These are phyloP conservation scores for Fusarium xyrophilum DNA, from an alignment of 2,329 filamentous ascomycete genomes.

Conservation along the genomic window DNA sequence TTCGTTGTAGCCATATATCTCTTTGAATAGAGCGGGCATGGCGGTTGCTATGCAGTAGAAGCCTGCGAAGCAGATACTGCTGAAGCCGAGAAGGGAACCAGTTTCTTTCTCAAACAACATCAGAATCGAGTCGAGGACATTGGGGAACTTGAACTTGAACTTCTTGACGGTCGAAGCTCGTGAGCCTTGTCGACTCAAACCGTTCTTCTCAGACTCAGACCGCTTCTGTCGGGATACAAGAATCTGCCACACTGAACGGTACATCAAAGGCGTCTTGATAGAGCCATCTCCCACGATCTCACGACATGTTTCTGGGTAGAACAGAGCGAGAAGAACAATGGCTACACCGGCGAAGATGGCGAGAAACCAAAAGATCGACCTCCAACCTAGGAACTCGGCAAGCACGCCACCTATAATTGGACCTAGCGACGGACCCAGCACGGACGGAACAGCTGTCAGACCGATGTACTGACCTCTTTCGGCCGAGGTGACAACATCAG, in stretches of 20 bases:
- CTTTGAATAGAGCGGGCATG: constrained; percentile 52
- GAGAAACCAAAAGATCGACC: constrained; percentile 68
- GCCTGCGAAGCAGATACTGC: constrained; percentile 56
- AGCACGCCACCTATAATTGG: constrained; percentile 67
- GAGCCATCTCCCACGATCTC: constrained; percentile 61
- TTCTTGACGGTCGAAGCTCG: constrained; percentile 22
- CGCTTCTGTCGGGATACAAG: constrained; percentile 32
- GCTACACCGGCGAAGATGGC: constrained; percentile 54
- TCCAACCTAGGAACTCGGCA: constrained; percentile 64
- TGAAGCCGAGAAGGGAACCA: constrained; percentile 54
- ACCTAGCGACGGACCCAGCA: constrained; percentile 58
- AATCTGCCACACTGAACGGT: constrained; percentile 47
- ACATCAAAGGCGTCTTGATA: constrained; percentile 49
- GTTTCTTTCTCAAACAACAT: constrained; percentile 53
- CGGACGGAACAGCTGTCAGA: constrained; percentile 55
- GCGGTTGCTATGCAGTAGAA: constrained; percentile 57
- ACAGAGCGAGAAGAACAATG: constrained; percentile 52
- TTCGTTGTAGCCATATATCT: constrained; percentile 67
- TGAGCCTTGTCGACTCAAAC: constrained; percentile 21
- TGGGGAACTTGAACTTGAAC: constrained; percentile 50
- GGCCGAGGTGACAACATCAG: constrained; percentile 67
- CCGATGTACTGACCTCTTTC: constrained; percentile 68
- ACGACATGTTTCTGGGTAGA: constrained; percentile 62
- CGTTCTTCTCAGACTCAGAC: neutral
- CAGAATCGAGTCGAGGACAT: constrained; percentile 50